These are phyloP conservation scores for Dactylellina parvicollis DNA, from an alignment of 2,329 filamentous ascomycete species.

Conservation along the genomic window DNA sequence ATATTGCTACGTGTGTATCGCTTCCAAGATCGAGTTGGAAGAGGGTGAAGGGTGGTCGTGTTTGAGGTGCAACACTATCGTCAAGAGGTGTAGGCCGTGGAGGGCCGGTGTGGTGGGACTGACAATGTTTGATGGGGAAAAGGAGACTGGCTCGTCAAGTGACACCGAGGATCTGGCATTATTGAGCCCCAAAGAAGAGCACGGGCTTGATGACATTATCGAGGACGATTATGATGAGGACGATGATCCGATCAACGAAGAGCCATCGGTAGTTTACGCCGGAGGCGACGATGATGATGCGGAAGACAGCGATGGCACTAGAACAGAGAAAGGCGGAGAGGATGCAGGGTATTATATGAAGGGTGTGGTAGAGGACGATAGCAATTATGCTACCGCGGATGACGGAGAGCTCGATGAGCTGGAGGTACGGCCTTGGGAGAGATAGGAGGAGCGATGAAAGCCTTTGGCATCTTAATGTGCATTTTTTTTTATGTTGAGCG, in stretches of 20 bases:
- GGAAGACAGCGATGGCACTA: slow-evolving; percentile 53
- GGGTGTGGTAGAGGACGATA: slow-evolving; percentile 55
- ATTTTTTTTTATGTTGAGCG: neutral
- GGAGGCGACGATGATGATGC: slow-evolving; percentile 53
- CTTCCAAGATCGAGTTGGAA: slow-evolving; percentile 86
- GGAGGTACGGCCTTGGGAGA: slow-evolving; percentile 46
- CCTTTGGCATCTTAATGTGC: neutral
- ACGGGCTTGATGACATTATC: slow-evolving; percentile 59
- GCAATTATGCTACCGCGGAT: slow-evolving; percentile 48
- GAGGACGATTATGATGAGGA: slow-evolving; percentile 57
- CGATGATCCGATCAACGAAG: slow-evolving; percentile 48
- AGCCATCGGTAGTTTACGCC: slow-evolving; percentile 46
- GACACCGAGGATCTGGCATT: slow-evolving; percentile 69
- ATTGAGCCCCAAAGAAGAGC: slow-evolving; percentile 55
- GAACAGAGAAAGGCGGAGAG: slow-evolving; percentile 53
- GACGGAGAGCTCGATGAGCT: slow-evolving; percentile 45
- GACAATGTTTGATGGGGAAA: slow-evolving; percentile 61
- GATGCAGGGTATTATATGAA: slow-evolving; percentile 58
- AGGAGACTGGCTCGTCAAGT: slow-evolving; percentile 63
- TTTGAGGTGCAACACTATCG: slow-evolving; percentile 82
- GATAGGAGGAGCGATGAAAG: slow-evolving; percentile 1
- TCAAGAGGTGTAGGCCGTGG: slow-evolving; percentile 91
- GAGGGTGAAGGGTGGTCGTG: slow-evolving; percentile 95
- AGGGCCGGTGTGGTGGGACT: slow-evolving; percentile 82
- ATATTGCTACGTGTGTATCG: slow-evolving; percentile 97